Percentiles rank a stretch among this genome's conserved stretches.
phyloP scores from a whole-genome alignment of 164 flowering plant species.

The Nymphaea colorata region DNA sequence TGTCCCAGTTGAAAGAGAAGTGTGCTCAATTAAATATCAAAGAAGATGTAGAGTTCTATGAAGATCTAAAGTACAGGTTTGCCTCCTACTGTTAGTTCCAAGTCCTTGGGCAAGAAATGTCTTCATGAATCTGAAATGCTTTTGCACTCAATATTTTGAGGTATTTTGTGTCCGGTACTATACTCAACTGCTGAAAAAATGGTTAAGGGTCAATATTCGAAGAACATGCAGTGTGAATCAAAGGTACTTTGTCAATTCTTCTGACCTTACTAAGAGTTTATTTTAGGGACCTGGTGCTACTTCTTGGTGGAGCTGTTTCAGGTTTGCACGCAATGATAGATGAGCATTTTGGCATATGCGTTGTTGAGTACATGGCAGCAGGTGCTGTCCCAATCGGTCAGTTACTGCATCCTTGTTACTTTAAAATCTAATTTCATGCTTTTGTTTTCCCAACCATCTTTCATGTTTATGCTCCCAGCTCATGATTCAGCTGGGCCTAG shows the following conservation, averaged over 20 bases:
- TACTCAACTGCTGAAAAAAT: no score
- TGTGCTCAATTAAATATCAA: constrained; percentile 51
- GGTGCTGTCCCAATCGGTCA: constrained; percentile 94
- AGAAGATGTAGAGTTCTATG: constrained; percentile 65
- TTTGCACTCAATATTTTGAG: no score
- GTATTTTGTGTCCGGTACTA: no score
- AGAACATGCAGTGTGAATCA: no score
- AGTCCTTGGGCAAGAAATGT: background rate
- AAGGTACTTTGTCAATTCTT: background rate
- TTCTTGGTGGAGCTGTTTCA: constrained; percentile 68
- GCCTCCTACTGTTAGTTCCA: constrained; percentile 4
- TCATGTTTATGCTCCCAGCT: constrained; percentile 28
- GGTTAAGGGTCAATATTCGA: no score
- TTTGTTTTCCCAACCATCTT: background rate
- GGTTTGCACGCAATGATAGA: constrained; percentile 94
- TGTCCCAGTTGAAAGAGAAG: constrained; percentile 59
- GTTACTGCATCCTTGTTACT: constrained; percentile 4
- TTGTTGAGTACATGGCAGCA: constrained; percentile 96
- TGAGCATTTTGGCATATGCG: constrained; percentile 91
- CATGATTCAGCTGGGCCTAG: constrained; percentile 92
- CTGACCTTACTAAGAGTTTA: background rate
- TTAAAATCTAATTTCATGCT: background rate
- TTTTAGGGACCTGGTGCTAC: constrained; percentile 70
- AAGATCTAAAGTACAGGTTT: constrained; percentile 75
- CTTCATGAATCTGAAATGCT: no score